Base-by-base conservation (phyloP, 208 protist genomes). In the Acanthamoeba lenticulata region DNA sequence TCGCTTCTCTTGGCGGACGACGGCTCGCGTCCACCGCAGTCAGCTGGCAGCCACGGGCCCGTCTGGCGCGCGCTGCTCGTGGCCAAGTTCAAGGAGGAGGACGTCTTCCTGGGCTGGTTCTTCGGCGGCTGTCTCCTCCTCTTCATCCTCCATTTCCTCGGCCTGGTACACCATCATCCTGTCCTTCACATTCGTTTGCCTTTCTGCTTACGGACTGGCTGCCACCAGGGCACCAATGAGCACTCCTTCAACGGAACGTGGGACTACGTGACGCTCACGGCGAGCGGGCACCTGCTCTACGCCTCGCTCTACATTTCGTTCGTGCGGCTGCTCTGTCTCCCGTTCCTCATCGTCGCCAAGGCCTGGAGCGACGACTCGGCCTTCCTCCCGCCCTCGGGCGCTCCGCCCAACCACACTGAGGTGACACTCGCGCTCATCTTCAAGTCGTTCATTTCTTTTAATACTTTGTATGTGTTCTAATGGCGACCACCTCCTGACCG, bases 291-390 rank as follows among this genome's bases (percentile, higher is more conserved):
- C 21, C 77, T 86, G 9, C 77, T 86, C n/a, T 86, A 57, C 77
- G 49, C 38, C 29, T 86, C 77, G 21, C 32, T 86, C 42, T 86
- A 86, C 77, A 60, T 86, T 32, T 86, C 45, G 3, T 86, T 86
- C 27, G 77, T 86, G 21, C 77, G 77, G 44, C 44, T 86, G 29
- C 77, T 86, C 44, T 86, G 44, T 24, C n/a, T 86, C 21, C 77
- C 77, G 19, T 86, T 86, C 77, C 32, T 86, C 77, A 34, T 86
- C 44, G 77, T 86, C 29, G 40, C 77, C 77, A 86, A 86, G 44
- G 77, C 77, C 19, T 86, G 77, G 77, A 86, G 77, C 77, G 77
- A 86, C 13, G 77, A 86, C n/a, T 86, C 77, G 38, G 38, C 77
- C 40, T 86, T 86, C 29, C 44, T 86, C 44, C 57, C 77, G n/a